Evolutionary conservation across 768 basidiomycete genomes (phyloP), one percentile per base, ranked within the genome.

Genomic region (Sistotremastrum suecicum): DNA sequence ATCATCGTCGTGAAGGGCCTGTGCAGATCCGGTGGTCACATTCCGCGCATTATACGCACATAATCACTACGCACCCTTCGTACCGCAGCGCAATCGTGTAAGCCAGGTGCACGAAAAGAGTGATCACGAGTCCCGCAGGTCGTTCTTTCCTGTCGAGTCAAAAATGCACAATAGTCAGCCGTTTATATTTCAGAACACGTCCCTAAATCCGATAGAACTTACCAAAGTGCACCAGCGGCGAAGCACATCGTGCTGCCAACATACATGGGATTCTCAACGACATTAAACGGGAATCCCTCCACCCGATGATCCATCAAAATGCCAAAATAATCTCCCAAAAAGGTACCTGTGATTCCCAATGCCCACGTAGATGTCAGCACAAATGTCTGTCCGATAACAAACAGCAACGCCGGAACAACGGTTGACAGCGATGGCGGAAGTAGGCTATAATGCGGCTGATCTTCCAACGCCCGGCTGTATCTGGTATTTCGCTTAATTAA

Each of bases 251-350:
- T 91, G 57, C 83, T 89, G 5, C 94, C 94, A 40, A 90, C 84
- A 58, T 99, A 98, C 94, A 99, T 99, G 0, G 94, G 94, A 61
- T 95, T 83, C 12, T 76, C 70, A 37, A 92, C 70, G 41, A 95
- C 73, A 59, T 94, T 94, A 72, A 97, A 99, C 0, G 94, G 94
- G 69, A 99, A 99, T 20, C 85, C 83, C 56, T 90, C 83, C n/a
- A 97, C 91, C 43, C 86, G 71, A 49, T 80, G 70, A 56, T 88
- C 79, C 89, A 83, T 90, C 51, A 86, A 63, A 49, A 88, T 85
- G 3, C 83, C 86, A 52, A 89, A 87, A 58, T 87, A 87, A 58
- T 84, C 84, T 1, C 66, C 60, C 40, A 88, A 68, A 68, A 91
- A 95, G 2, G 90, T 95, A 35, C 92, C 94, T 2, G 94, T 97